A percentile compares a stretch with the other conserved stretches of the same genome.
phyloP scores from a whole-genome alignment of 345 rosid genomes.

The Gynandropsis gynandra region DNA sequence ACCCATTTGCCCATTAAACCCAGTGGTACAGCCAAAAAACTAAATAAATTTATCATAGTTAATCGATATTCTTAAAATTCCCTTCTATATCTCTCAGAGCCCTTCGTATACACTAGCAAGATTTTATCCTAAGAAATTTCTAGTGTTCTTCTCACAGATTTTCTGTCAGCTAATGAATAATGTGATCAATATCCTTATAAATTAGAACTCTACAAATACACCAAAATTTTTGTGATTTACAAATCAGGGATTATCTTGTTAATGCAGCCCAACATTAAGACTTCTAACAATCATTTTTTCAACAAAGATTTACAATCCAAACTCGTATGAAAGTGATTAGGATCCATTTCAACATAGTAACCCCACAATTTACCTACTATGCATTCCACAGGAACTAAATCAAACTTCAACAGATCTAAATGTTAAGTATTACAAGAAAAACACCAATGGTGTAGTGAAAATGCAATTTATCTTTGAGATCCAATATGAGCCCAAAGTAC shows the following conservation, averaged over 20 bases:
- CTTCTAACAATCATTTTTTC: neutral
- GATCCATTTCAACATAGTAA: neutral
- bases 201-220: too few species aligned
- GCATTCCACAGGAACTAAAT: neutral
- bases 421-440: too few species aligned
- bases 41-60: neutral
- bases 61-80: neutral
- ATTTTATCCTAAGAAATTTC: conserved; percentile 10
- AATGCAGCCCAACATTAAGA: neutral
- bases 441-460: too few species aligned
- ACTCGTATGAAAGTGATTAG: neutral
- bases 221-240: conserved; percentile 5
- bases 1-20: neutral
- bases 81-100: neutral
- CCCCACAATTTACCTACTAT: neutral
- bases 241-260: neutral
- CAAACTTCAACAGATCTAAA: conserved; percentile 8
- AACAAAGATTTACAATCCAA: neutral
- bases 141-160: neutral
- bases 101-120: conserved; percentile 1
- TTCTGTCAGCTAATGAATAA: conserved; percentile 4
- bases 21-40: neutral
- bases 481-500: too few species aligned
- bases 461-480: too few species aligned
- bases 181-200: too few species aligned